Base-by-base conservation (phyloP, 257 asterid species). In the Nyctanthes arbortristis region DNA sequence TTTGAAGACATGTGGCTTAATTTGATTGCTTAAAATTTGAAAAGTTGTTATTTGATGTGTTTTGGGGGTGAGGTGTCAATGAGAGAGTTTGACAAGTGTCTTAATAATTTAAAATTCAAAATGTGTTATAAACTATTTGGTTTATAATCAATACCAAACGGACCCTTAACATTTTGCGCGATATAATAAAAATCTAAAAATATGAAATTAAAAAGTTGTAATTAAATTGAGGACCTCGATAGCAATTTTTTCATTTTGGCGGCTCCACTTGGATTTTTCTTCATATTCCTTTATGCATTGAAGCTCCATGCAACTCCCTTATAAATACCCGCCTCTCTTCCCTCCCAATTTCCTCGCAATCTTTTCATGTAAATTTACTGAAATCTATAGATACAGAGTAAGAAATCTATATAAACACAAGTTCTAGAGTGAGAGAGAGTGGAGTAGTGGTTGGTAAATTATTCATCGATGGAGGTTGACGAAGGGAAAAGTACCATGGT, bases 391-490 rank as follows among this genome's bases (percentile, higher is more conserved):
- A 52, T 52, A 22, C 9, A 52, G 59, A 2, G 59, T 20, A 30
- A 52, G 59, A 52, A 22, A 22, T 2, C 30, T 52, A 52, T 52
- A 52, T 5, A 24, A 20, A 52, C 31, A 24, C 6, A 24, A 9
- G 22, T 22, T 52, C 16, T 52, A 24, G 59, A 52, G 59, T 8
- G 59, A 24, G 59, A 52, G 9, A 45, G 55, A 8, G 16, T 3
- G 24, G 5, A 10, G n/a, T n/a, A n/a, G n/a, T n/a, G n/a, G n/a
- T n/a, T n/a, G 6, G 59, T 20, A 37, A 67, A 67, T 68, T 8
- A 60, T 45, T 56, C 2, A 68, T 10, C 37, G 39, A 74, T 74
- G 77, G 81, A 73, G 73, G 73, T 16, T 12, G 67, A 67, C 0
- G 79, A 61, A 37, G 27, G 39, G n/a, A 76, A 77, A 33, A 73